Evolutionary conservation across 192 early-diverging fungal species (phyloP).

Genomic region (Coemansia sp.): DNA sequence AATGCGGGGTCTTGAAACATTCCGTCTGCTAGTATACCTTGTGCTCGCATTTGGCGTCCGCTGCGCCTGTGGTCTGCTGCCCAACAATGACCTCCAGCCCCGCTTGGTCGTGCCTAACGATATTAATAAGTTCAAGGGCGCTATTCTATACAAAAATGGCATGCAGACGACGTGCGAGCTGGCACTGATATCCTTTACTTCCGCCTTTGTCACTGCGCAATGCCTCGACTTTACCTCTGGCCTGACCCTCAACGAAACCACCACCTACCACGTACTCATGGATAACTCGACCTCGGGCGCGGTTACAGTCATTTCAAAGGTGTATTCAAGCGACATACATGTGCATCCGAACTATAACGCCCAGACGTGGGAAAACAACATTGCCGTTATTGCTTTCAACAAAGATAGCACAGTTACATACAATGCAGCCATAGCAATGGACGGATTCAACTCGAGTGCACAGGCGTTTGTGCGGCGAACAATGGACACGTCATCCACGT

Average conservation of each 20-base stretch:
- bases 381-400: slow-evolving; percentile 33
- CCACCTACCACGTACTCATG: slow-evolving; percentile 25
- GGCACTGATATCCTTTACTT: slow-evolving; percentile 22
- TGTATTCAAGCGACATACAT: slow-evolving; percentile 3
- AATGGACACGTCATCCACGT: not conserved
- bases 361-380: slow-evolving; percentile 35
- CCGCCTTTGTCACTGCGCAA: slow-evolving; percentile 26
- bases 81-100: not conserved
- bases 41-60: not conserved
- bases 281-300: slow-evolving; percentile 9
- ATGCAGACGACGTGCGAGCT: slow-evolving; percentile 25
- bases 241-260: slow-evolving; percentile 2
- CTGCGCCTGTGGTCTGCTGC: not conserved
- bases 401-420: not conserved
- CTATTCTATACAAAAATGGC: slow-evolving; percentile 25
- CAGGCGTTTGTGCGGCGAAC: slow-evolving; percentile 15
- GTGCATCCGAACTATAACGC: slow-evolving; percentile 32
- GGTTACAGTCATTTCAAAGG: not conserved
- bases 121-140: slow-evolving; percentile 16
- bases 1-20: not conserved
- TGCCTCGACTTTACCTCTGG: slow-evolving; percentile 21
- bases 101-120: slow-evolving; percentile 2
- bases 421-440: slow-evolving; percentile 9
- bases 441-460: not conserved
- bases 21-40: slow-evolving; percentile 4